phyloP scores from a whole-genome alignment of 306 rosid species.

The Lathyrus sativus region DNA sequence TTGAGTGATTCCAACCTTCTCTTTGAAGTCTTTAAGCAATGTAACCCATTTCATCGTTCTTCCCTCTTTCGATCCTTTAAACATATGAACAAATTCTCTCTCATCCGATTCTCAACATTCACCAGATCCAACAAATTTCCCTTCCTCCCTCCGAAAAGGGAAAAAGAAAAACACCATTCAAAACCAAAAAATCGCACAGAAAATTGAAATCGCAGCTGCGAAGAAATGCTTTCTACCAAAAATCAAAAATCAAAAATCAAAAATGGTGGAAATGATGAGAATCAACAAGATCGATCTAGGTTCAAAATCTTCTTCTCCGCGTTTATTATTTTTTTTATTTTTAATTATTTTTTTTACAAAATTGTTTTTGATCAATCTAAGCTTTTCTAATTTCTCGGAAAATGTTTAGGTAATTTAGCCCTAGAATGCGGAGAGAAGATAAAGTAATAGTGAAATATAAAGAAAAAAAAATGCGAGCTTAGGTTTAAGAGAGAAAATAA shows the following conservation, averaged over 20 bases:
- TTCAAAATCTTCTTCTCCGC: conserved; percentile 14
- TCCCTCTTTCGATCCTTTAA: conserved; percentile 36
- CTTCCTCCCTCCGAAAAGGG: conserved; percentile 38
- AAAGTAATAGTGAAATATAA: background rate
- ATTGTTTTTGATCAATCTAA: conserved; percentile 23
- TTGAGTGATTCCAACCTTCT: conserved; percentile 94
- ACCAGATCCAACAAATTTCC: conserved; percentile 67
- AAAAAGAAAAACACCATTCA: conserved; percentile 33
- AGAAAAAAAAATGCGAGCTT: conserved; percentile 18
- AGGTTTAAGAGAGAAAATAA: background rate
- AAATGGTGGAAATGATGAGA: conserved; percentile 36
- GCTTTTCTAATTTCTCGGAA: conserved; percentile 39
- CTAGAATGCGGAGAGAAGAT: conserved; percentile 44
- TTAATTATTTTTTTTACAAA: background rate
- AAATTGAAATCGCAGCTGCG: conserved; percentile 44
- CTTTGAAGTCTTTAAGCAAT: conserved; percentile 98
- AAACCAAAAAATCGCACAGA: background rate
- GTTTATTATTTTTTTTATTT: conserved; percentile 22
- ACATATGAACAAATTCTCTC: conserved; percentile 38
- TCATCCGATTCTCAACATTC: conserved; percentile 59
- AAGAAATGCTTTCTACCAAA: conserved; percentile 23
- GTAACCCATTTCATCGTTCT: conserved; percentile 97
- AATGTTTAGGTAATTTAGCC: conserved; percentile 51
- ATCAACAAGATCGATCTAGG: conserved; percentile 51
- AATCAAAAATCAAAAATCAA: conserved; percentile 21